Evolutionary conservation across 2,329 filamentous ascomycete species (phyloP).

Genomic region (Didymellaceae sp.): DNA sequence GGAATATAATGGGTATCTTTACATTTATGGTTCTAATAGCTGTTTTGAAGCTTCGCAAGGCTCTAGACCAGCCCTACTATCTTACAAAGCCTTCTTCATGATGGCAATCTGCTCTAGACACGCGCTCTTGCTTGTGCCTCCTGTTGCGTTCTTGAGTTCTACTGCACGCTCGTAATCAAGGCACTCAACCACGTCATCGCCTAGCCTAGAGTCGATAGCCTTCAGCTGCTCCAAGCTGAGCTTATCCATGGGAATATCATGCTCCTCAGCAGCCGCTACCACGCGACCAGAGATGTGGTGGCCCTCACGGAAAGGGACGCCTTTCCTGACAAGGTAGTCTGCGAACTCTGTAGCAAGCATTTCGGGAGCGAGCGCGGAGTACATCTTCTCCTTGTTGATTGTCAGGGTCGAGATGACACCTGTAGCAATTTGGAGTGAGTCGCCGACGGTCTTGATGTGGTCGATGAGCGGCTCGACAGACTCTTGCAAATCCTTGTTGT

Average conservation of each 20-base stretch:
- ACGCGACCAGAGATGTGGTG: constrained; percentile 78
- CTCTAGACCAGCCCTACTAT: too few species aligned
- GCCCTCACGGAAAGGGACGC: constrained; percentile 79
- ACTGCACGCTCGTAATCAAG: constrained; percentile 86
- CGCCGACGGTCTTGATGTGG: constrained; percentile 78
- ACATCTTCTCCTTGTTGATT: constrained; percentile 76
- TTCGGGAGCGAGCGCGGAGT: constrained; percentile 76
- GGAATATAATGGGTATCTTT: constrained; percentile 1
- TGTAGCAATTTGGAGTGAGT: constrained; percentile 83
- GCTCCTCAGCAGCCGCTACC: constrained; percentile 74
- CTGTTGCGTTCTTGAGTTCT: constrained; percentile 77
- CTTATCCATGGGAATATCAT: constrained; percentile 71
- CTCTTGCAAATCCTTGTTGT: constrained; percentile 94
- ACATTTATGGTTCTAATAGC: not conserved
- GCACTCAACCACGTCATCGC: constrained; percentile 70
- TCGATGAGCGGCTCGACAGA: constrained; percentile 85
- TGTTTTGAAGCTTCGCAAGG: not conserved
- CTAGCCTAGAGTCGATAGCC: constrained; percentile 72
- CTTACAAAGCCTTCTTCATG: constrained; percentile 53
- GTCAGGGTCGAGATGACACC: constrained; percentile 78
- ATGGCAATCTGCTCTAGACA: constrained; percentile 69
- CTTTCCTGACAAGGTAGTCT: constrained; percentile 69
- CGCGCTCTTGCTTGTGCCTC: constrained; percentile 75
- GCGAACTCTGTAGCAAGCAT: constrained; percentile 80
- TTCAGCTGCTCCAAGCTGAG: constrained; percentile 71